Evolutionary conservation across 202 grass and related monocot species (phyloP).

Genomic region (Musa balbisiana): DNA sequence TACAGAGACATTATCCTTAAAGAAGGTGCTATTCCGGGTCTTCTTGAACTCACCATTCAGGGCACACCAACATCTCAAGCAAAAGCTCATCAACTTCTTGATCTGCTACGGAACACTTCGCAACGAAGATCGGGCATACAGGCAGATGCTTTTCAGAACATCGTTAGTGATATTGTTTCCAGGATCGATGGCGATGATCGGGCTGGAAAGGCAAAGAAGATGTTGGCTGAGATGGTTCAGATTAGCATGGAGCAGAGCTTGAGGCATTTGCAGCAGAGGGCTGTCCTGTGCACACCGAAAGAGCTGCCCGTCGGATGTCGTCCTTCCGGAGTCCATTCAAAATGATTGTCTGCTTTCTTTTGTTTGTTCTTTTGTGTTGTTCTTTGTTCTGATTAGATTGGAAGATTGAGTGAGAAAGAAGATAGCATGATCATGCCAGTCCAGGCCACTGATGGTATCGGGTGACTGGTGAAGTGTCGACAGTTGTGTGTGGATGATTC

Average conservation of each 20-base stretch:
- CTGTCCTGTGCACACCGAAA: background rate
- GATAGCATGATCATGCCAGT: background rate
- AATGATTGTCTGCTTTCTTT: background rate
- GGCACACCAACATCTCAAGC: background rate
- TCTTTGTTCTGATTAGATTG: background rate
- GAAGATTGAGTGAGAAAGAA: background rate
- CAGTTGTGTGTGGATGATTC: background rate
- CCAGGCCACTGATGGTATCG: background rate
- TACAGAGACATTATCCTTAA: background rate
- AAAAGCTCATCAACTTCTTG: background rate
- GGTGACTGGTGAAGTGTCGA: background rate
- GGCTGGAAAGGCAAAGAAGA: background rate
- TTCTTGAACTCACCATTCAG: background rate
- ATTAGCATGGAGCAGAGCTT: constrained; percentile 1
- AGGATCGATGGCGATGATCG: background rate
- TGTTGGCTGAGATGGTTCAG: background rate
- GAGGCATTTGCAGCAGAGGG: background rate
- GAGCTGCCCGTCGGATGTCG: background rate
- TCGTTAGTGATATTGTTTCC: background rate
- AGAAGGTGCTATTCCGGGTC: background rate
- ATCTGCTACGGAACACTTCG: background rate
- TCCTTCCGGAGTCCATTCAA: background rate
- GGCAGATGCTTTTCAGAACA: background rate
- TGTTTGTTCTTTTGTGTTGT: background rate
- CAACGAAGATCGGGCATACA: background rate